Conservation (phyloP, 176 grass and related monocot species). For the Triticum timopheevii region DNA sequence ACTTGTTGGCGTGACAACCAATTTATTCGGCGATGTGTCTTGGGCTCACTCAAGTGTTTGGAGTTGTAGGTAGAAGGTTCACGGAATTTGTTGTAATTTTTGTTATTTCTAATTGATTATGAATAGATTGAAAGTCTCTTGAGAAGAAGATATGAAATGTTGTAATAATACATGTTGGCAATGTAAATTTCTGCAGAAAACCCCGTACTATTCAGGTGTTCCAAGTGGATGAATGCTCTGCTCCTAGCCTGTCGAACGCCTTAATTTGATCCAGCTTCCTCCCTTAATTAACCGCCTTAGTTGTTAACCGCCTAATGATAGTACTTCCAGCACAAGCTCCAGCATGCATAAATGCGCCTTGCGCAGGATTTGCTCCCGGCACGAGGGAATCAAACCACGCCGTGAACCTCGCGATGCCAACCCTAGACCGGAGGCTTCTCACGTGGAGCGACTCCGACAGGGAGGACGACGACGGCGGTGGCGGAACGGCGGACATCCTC, state of each 20-base stretch:
- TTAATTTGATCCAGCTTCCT: neutral
- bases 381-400: neutral
- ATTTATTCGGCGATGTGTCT: too few species aligned
- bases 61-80: too few species aligned
- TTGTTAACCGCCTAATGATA: neutral
- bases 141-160: too few species aligned
- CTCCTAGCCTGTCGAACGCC: neutral
- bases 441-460: constrained; percentile 1
- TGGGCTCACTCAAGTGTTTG: too few species aligned
- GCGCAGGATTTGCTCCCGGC: neutral
- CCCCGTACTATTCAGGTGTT: neutral
- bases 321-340: neutral
- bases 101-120: too few species aligned
- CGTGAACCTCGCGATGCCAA: neutral
- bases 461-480: neutral
- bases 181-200: neutral
- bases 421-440: constrained; percentile 8
- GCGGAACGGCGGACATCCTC: neutral
- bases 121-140: too few species aligned
- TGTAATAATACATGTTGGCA: too few species aligned
- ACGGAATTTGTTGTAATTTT: too few species aligned
- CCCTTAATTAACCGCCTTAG: neutral
- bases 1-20: neutral
- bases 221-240: neutral
- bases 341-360: neutral